Evolutionary conservation across 768 basidiomycete species (phyloP), one percentile per base, ranked within the genome.

Genomic region (Cyclocybe cylindracea): DNA sequence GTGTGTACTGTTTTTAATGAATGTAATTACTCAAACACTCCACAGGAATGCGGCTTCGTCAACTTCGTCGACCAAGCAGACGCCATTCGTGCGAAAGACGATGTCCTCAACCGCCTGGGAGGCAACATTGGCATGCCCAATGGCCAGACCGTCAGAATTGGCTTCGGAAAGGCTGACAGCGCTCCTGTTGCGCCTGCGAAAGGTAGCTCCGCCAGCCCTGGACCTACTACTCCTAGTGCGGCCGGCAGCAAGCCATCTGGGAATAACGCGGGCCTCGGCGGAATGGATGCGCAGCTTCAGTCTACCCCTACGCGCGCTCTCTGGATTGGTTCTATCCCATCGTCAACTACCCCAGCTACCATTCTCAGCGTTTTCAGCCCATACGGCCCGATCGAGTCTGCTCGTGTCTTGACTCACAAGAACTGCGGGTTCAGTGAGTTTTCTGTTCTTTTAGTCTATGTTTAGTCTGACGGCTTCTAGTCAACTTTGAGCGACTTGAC

Each of bases 271-370:
- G 79, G 79, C 37, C 63, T 88, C 41, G 84, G 80, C 24, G 83
- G 84, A 44, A 81, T 92, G 79, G 92, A 93, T 56, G 86, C 89
- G 7, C 91, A 94, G 66, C 71, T 93, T 18, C 94, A 95, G 67
- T 89, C 89, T 7, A 86, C 90, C 37, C 97, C 97, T 4, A 98
- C 97, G 1, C 78, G 97, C 51, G 96, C 96, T 1, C 79, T 98
- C 16, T 99, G 97, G 96, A 91, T 99, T 62, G 97, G 97, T 5
- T 94, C 91, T 39, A 97, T 99, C 61, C 97, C 97, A 8, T 89
- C 89, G 2, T 91, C 90, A 3, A 98, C 96, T 9, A 97, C 94
- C 5, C 93, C 97, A 7, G 91, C 91, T 2, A 95, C 93, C 2
- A 90, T 99, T 57, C 71, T 98, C 46, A 94, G 93, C 60, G 91